These are phyloP conservation scores for Mentha longifolia DNA, from an alignment of 257 asterid species.

Conservation along the genomic window DNA sequence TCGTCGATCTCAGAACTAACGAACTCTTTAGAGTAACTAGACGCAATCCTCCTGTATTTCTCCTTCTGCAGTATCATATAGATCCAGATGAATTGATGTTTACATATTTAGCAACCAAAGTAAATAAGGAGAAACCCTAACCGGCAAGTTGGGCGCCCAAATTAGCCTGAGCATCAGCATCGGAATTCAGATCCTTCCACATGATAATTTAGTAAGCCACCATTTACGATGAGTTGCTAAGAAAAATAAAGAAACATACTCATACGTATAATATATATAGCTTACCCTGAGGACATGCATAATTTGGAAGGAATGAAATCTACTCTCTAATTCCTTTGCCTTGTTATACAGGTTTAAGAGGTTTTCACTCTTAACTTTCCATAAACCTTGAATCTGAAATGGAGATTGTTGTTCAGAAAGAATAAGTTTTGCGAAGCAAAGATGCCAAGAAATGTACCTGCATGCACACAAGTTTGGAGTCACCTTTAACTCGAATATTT, in stretches of 20 bases:
- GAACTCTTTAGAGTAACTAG: slow-evolving; percentile 31
- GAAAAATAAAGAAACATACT: background rate
- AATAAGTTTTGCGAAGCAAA: slow-evolving; percentile 1
- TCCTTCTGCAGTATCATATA: slow-evolving; percentile 64
- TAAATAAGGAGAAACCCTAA: slow-evolving; percentile 32
- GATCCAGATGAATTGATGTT: slow-evolving; percentile 17
- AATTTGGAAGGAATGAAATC: slow-evolving; percentile 61
- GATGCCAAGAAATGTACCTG: slow-evolving; percentile 57
- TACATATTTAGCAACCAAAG: background rate
- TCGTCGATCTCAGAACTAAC: background rate
- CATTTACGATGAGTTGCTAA: background rate
- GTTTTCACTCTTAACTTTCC: slow-evolving; percentile 78
- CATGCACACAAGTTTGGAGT: slow-evolving; percentile 96
- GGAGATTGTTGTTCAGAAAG: slow-evolving; percentile 5
- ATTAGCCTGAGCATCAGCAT: slow-evolving; percentile 97
- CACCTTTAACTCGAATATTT: slow-evolving; percentile 82
- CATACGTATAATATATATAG: background rate
- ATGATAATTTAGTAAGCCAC: slow-evolving; percentile 24
- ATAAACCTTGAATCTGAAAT: slow-evolving; percentile 67
- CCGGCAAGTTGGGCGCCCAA: slow-evolving; percentile 86
- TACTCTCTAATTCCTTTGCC: slow-evolving; percentile 68
- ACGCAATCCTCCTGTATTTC: slow-evolving; percentile 71
- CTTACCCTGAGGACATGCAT: slow-evolving; percentile 77
- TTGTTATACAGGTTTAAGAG: slow-evolving; percentile 59
- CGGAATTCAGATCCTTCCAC: slow-evolving; percentile 80